Evolutionary conservation across 2,329 filamentous ascomycete genomes (phyloP).

Genomic region (Amauroascus verrucosus): DNA sequence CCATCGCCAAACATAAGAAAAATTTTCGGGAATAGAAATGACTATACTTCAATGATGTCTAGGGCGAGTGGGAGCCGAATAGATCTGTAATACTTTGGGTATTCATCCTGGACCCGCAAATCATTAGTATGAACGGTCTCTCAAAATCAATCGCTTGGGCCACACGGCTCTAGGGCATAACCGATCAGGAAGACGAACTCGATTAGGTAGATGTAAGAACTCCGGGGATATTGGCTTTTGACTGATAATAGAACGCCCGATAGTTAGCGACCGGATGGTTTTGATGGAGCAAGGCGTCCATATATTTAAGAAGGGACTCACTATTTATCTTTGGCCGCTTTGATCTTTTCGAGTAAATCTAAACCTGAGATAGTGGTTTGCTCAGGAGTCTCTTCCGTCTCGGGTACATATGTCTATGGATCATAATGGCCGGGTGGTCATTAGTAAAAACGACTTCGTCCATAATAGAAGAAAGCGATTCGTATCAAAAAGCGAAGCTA

Average conservation of each 20-base stretch:
- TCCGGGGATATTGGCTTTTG: constrained; percentile 63
- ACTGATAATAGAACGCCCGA: constrained; percentile 31
- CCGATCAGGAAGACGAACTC: constrained; percentile 27
- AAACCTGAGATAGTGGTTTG: constrained; percentile 15
- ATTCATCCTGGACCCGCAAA: constrained; percentile 36
- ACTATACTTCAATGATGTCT: constrained; percentile 55
- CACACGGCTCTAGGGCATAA: background rate
- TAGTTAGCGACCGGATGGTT: constrained; percentile 3
- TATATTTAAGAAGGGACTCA: constrained; percentile 3
- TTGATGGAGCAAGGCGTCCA: background rate
- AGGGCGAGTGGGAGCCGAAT: constrained; percentile 72
- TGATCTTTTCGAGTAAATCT: constrained; percentile 16
- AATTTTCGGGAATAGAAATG: background rate
- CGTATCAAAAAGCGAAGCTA: background rate
- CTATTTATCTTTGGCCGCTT: constrained; percentile 17
- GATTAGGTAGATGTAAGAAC: constrained; percentile 62
- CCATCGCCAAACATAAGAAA: background rate
- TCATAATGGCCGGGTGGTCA: background rate
- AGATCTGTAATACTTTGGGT: constrained; percentile 66
- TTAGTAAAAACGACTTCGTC: background rate
- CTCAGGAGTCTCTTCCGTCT: constrained; percentile 18
- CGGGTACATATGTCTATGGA: constrained; percentile 15
- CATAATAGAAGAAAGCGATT: background rate
- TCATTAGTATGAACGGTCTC: background rate
- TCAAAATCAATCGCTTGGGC: background rate